These are phyloP conservation scores for Yamadazyma laniorum DNA, from an alignment of 805 yeast species.

Conservation along the genomic window DNA sequence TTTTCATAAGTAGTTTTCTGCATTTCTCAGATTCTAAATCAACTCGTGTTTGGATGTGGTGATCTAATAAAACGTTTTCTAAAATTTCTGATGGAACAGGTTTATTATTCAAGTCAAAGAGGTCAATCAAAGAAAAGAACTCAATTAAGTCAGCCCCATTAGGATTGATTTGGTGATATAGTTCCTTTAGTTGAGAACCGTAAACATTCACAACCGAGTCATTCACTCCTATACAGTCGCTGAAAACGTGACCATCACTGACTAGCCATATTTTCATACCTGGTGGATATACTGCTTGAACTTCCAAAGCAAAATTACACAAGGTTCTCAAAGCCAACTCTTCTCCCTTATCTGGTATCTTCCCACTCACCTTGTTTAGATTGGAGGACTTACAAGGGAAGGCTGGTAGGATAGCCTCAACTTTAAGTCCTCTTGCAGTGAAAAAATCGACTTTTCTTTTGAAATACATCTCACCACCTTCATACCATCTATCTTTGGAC, in stretches of 20 bases:
- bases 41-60: conserved; percentile 32
- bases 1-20: conserved; percentile 33
- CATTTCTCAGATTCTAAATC: conserved; percentile 34
- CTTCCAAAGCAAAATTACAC: conserved; percentile 27
- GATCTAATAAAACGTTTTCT: conserved; percentile 24
- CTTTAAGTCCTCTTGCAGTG: conserved; percentile 45
- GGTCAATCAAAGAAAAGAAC: conserved; percentile 36
- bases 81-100: conserved; percentile 17
- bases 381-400: conserved; percentile 68
- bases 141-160: conserved; percentile 18
- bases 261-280: conserved; percentile 57
- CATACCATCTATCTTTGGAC: conserved; percentile 48
- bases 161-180: conserved; percentile 27
- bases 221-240: conserved; percentile 62
- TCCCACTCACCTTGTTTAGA: conserved; percentile 47
- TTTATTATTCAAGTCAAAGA: conserved; percentile 24
- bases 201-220: conserved; percentile 52
- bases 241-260: conserved; percentile 64
- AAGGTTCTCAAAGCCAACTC: conserved; percentile 33
- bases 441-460: conserved; percentile 44
- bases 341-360: conserved; percentile 54
- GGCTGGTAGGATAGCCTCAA: conserved; percentile 61
- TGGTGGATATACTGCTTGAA: conserved; percentile 46
- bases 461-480: conserved; percentile 45
- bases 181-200: conserved; percentile 41